Evolutionary conservation across 495 filamentous ascomycete species (phyloP), one percentile per base, ranked within the genome.

Genomic region (Diplogelasinospora grovesii): DNA sequence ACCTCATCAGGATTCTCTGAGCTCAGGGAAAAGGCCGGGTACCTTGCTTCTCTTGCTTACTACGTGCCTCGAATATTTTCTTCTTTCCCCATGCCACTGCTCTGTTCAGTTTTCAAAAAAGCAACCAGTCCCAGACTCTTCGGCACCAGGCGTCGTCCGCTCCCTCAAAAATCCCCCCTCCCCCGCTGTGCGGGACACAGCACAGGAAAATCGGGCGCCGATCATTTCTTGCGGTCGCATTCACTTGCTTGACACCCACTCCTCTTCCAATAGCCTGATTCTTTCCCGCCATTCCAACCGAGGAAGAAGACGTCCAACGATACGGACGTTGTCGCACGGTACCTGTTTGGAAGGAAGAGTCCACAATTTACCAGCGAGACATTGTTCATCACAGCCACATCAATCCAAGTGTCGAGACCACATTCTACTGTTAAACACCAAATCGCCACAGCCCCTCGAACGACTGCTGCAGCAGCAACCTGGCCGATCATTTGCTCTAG

Each of bases 211-310:
- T 34, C 18, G 27, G 21, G 3, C 29, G 28, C 19, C 20, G 28
- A 42, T 42, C 29, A 33, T 11, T 42, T 42, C 39, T 22, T 10
- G 32, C n/a, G n/a, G n/a, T n/a, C 41, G 31, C 41, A 36, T 29
- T 48, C 39, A 32, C 39, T 43, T 23, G 25, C 35, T n/a, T n/a
- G 18, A 20, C 18, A 11, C 19, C 11, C 10, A 39, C 9, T 9
- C 20, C 10, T 14, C 4, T 26, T 40, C 19, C 9, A n/a, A n/a
- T n/a, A n/a, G n/a, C n/a, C n/a, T n/a, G n/a, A n/a, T n/a, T 24
- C 36, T 36, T 46, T 41, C 30, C 37, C 37, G 22, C 35, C 46
- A 49, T 49, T 43, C 46, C 46, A 49, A 23, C 33, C 41, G 31
- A 28, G 29, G 19, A 22, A 24, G 29, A 32, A 31, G 39, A 14